Base-by-base conservation (phyloP, 768 basidiomycete genomes). In the Cubamyces sp. region DNA sequence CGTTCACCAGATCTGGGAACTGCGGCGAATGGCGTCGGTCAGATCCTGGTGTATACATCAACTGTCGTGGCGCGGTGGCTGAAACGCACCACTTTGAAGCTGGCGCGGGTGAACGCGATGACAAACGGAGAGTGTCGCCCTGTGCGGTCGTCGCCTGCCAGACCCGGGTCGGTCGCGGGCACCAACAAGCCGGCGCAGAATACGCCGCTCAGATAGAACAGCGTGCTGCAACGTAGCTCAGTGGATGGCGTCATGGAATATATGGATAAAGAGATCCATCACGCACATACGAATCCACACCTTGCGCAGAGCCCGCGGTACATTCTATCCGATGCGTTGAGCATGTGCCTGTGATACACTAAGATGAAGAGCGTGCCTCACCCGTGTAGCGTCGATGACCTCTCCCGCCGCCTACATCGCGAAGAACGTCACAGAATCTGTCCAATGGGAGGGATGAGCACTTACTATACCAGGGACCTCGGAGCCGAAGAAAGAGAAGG, bases 51-150 rank as follows among this genome's bases (percentile, higher is more conserved):
- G 3, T 8, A 3, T 3, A 30, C 8, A 30, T 30, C 3, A 30
- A 8, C 28, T 30, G 28, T 30, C 28, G 28, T 30, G 34, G 34
- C 34, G 34, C 34, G 11, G 34, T 34, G 34, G 34, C 34, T 34
- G 34, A 28, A 21, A 70, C 70, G 77, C 2, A 82, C 72, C 18
- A 71, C 78, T 54, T 74, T 76, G 73, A 81, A 81, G 12, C 79
- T 78, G 1, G 82, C 79, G 25, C 67, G 59, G 39, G 67, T 61
- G 56, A 77, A 74, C 0, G 81, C 82, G 49, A 83, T 80, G 53
- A 82, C 81, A 70, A 81, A 83, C 12, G 82, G 77, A 42, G 78
- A 76, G n/a, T 72, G 70, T 5, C 70, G 59, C 54, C 76, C 77
- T 49, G 75, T 77, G 51, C 69, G 68, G 54, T 70, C 67, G 28